Evolutionary conservation across 345 rosid species (phyloP), one percentile per base, ranked within the genome.

Genomic region (Acer negundo): DNA sequence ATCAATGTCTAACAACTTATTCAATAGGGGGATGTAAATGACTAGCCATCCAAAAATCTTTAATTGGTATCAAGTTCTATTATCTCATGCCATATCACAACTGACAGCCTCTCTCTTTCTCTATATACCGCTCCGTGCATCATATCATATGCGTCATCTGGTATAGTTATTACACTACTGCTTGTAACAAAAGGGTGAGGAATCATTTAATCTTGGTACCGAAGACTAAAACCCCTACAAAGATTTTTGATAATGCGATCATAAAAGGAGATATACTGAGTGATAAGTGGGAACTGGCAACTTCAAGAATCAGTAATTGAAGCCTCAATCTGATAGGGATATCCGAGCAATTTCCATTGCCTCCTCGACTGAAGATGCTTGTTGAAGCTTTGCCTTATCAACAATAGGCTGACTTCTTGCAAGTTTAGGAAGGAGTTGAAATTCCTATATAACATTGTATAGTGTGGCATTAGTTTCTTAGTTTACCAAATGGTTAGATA

Each of bases 291-390:
- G 38, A 35, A 4, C 10, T 4, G 6, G 38, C 6, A 19, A 20
- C 56, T 40, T 19, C 9, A 15, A 65, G 55, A 49, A 62, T 63
- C 65, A 6, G 26, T 15, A 68, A 65, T 79, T 62, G 84, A 78
- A 77, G 77, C 77, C 67, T 64, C 78, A 0, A 4, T 68, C 69
- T 73, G 79, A 4, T 8, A 92, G 86, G 78, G 92, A 87, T 28
- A 85, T 75, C 74, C 70, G 77, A 66, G 91, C 94, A 63, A 95
- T 90, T 74, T 87, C 86, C 2, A 95, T 87, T 0, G 97, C 99
- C 86, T 88, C 97, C 84, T 96, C 97, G 4, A 91, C 97, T 7
- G 97, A 93, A 62, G 98, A 86, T 70, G 98, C 97, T 42, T 85
- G 86, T 70, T 86, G 86, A 70, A 93, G 98, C 84, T 88, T 88